phyloP scores from a whole-genome alignment of 2,329 filamentous ascomycete species.

The Neonectria faginata region DNA sequence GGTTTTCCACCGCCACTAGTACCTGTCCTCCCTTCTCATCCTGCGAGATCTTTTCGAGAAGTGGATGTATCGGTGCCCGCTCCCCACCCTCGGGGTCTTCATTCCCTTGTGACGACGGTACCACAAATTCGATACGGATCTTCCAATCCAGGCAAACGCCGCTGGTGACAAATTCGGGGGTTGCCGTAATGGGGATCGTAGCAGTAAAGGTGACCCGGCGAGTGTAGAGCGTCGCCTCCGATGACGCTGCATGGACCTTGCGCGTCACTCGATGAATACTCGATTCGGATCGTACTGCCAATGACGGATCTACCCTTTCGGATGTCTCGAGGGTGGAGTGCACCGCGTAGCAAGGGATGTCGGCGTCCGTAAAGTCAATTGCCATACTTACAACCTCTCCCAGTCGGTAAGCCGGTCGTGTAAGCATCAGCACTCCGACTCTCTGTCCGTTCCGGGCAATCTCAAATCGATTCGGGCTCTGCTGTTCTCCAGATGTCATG shows the following conservation, averaged over 20 bases:
- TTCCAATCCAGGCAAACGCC: constrained; percentile 91
- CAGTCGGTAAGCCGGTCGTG: constrained; percentile 87
- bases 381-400: constrained; percentile 88
- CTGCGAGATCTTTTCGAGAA: constrained; percentile 83
- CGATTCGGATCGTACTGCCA: constrained; percentile 86
- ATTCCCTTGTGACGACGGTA: constrained; percentile 67
- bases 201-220: constrained; percentile 83
- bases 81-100: constrained; percentile 38
- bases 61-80: constrained; percentile 50
- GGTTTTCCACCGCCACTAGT: constrained; percentile 79
- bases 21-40: constrained; percentile 82
- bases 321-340: constrained; percentile 86
- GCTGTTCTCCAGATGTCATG: constrained; percentile 72
- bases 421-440: constrained; percentile 91
- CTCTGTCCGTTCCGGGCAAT: constrained; percentile 91
- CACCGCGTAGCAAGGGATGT: constrained; percentile 87
- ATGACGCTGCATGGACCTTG: constrained; percentile 80
- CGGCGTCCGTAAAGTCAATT: constrained; percentile 83
- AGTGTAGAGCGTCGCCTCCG: constrained; percentile 86
- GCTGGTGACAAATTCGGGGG: constrained; percentile 91
- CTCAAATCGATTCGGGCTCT: constrained; percentile 92
- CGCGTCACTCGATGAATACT: constrained; percentile 90
- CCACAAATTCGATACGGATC: constrained; percentile 91
- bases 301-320: constrained; percentile 81
- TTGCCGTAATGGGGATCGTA: constrained; percentile 84